These are phyloP conservation scores for Candida sojae DNA, from an alignment of 1,139 yeast species.

Conservation along the genomic window DNA sequence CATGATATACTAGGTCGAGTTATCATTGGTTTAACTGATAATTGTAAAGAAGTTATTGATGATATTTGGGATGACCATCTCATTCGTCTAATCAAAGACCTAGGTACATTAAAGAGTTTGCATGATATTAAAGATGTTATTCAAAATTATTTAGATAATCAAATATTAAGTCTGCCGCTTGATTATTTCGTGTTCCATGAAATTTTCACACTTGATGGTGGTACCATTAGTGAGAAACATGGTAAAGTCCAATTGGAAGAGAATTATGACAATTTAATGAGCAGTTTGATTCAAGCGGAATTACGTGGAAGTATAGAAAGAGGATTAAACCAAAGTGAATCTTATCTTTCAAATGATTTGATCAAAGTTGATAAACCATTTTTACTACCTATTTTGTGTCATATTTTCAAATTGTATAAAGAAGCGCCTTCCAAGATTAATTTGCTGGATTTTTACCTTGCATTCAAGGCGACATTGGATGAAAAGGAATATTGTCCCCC, in stretches of 20 bases:
- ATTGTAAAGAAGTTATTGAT: constrained; percentile 10
- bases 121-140: constrained; percentile 7
- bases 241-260: constrained; percentile 29
- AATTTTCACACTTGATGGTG: constrained; percentile 40
- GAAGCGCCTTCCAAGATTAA: constrained; percentile 80
- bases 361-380: constrained; percentile 12
- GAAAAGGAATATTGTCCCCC: constrained; percentile 21
- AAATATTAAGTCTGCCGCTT: constrained; percentile 22
- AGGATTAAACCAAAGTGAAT: constrained; percentile 31
- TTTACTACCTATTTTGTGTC: constrained; percentile 54
- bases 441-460: constrained; percentile 73
- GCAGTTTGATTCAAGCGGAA: constrained; percentile 40
- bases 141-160: constrained; percentile 18
- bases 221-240: constrained; percentile 18
- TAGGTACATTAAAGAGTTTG: constrained; percentile 9
- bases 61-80: constrained; percentile 10
- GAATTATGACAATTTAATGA: constrained; percentile 41
- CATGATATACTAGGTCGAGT: constrained; percentile 6
- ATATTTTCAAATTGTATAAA: constrained; percentile 67
- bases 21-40: constrained; percentile 9
- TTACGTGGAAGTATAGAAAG: constrained; percentile 33
- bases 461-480: constrained; percentile 62
- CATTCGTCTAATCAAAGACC: constrained; percentile 8
- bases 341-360: constrained; percentile 28
- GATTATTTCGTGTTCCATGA: constrained; percentile 37